Evolutionary conservation across 768 basidiomycete genomes (phyloP).

Genomic region (Russula griseocarnosa): DNA sequence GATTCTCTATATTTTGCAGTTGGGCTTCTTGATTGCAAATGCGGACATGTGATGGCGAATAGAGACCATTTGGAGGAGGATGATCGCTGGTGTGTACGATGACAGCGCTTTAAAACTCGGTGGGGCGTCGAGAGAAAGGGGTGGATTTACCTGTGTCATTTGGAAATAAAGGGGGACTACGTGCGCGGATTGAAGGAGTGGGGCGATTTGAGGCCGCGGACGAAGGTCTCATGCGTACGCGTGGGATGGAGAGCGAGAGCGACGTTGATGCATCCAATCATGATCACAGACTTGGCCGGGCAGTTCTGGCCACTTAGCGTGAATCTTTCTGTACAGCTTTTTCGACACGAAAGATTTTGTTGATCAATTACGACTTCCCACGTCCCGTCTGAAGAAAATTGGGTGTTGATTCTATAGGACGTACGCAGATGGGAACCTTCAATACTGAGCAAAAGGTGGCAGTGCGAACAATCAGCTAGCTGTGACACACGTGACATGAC

Average conservation of each 20-base stretch:
- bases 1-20: slow-evolving; percentile 62
- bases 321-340: too few relatives aligned
- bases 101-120: too few relatives aligned
- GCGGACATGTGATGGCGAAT: slow-evolving; percentile 73
- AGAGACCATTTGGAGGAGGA: slow-evolving; percentile 48
- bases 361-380: too few relatives aligned
- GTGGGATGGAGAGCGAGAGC: slow-evolving; percentile 1
- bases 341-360: too few relatives aligned
- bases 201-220: slow-evolving; percentile 24
- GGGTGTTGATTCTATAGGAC: too few relatives aligned
- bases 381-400: too few relatives aligned
- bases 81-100: too few relatives aligned
- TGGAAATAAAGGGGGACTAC: slow-evolving; percentile 23
- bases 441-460: too few relatives aligned
- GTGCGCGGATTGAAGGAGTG: slow-evolving; percentile 12
- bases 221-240: slow-evolving; percentile 18
- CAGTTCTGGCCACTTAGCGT: too few relatives aligned
- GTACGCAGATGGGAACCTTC: too few relatives aligned
- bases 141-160: slow-evolving; percentile 25
- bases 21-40: slow-evolving; percentile 85
- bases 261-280: slow-evolving; percentile 13
- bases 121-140: neutral
- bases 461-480: too few relatives aligned
- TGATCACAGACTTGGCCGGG: neutral
- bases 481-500: too few relatives aligned